Base-by-base conservation (phyloP, 1,139 yeast genomes). In the Suhomyces choctaworum region DNA sequence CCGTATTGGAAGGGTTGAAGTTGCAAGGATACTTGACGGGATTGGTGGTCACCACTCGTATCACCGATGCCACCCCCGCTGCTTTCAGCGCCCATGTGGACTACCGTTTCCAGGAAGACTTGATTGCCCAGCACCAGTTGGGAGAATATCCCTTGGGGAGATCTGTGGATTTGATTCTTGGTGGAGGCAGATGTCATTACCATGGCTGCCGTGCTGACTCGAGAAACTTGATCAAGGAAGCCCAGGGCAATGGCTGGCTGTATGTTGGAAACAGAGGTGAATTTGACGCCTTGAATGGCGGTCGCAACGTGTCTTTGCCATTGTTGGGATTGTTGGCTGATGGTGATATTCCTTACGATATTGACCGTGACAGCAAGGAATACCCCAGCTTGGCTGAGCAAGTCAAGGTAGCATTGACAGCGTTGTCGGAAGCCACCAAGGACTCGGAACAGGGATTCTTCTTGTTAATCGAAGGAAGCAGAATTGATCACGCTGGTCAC, bases 401-500 rank as follows among this genome's bases (percentile, higher is more conserved):
- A 33, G 58, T 51, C 17, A 40, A 46, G 28, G 51, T 52, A 5
- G 62, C 62, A 2, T 48, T 57, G 45, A 48, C 50, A 10, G 58
- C 61, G 0, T 49, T 57, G 39, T 34, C 49, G 17, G 42, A 51
- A 26, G 61, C 61, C 27, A 52, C 60, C 4, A 41, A 47, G 31
- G 45, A 54, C 32, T 49, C 57, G 9, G 59, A 55, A 16, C 25
- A 49, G 27, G 62, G 62, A 5, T 56, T 57, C 40, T 55, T 57
- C 37, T 47, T 57, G 31, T 48, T 57, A 31, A 54, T 57, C 13
- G 62, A 57, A 36, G 60, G 60, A 3, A 50, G 57, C 10, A 41
- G 60, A 39, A 56, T 56, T 41, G 62, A 57, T 45, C 62, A 57
- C 25, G 60, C 61, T 3, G 62, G 60, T 25, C 62, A 57, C 50